Evolutionary conservation across 441 rosid genomes (phyloP), one percentile per base, ranked within the genome.

Genomic region (Adansonia madagascariensis): DNA sequence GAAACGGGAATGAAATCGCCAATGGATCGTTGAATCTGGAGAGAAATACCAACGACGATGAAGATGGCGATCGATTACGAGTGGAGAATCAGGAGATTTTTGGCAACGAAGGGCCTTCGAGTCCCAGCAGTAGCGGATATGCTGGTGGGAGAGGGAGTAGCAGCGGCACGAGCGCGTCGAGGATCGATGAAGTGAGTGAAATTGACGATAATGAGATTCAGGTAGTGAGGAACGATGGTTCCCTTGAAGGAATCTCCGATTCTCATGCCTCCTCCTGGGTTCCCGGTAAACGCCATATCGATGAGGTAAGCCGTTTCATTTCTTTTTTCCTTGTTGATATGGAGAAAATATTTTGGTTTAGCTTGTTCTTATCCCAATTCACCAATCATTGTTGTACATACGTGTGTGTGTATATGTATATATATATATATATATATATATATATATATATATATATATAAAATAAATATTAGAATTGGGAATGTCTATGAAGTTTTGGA

Each of bases 101-200:
- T 35, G 93, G 92, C 81, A 86, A 87, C 71, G 95, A 86, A 24
- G 90, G 84, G 66, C 91, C 88, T 60, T 79, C 86, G 46, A 93
- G 97, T 78, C 95, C 99, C 22, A 90, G 93, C 70, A 95, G 97
- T 73, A 93, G 99, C 50, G 98, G 99, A n/a, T 95, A 93, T 71
- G 99, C 93, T 2, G 99, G 95, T 31, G 99, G 87, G 88, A 90
- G 97, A 88, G 98, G 97, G 60, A 95, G 89, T 41, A 88, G 97
- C 76, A 86, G 91, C 74, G 88, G 88, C 9, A 86, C 89, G 52
- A 84, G 86, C 65, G 86, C 77, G 76, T 89, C 92, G 49, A 82
- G 85, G 61, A 65, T 75, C 66, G 89, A 82, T 4, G 94, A 87
- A 9, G 80, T 64, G 5, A 84, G 85, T 20, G 95, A 90, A 39